Evolutionary conservation across 805 yeast species (phyloP).

Genomic region (Starmerella floris): DNA sequence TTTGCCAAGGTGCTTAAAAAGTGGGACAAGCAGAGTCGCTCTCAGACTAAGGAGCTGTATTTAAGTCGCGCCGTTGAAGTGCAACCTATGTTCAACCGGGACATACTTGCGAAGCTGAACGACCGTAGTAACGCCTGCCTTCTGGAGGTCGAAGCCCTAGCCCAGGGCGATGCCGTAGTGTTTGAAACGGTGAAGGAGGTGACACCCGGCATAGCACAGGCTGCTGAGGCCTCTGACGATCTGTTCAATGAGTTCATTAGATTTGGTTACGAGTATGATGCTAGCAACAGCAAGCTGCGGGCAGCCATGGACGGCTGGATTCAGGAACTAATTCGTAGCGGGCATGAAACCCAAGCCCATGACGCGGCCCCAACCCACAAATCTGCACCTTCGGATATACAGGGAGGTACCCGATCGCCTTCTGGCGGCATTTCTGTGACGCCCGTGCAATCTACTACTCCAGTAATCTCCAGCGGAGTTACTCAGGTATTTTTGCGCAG

Average conservation of each 20-base stretch:
- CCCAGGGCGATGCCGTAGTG: constrained; percentile 28
- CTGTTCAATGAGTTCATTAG: constrained; percentile 53
- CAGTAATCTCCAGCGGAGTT: constrained; percentile 24
- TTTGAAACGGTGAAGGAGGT: constrained; percentile 9
- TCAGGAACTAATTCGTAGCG: constrained; percentile 27
- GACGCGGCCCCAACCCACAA: not conserved
- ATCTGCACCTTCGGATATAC: not conserved
- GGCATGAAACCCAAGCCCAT: not conserved
- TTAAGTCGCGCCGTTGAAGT: constrained; percentile 86
- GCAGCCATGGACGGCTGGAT: constrained; percentile 35
- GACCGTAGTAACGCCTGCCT: constrained; percentile 43
- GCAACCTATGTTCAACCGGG: constrained; percentile 90
- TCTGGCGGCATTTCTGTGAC: not conserved
- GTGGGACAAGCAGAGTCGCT: constrained; percentile 95
- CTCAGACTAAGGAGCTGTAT: constrained; percentile 86
- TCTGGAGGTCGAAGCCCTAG: constrained; percentile 60
- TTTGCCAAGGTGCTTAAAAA: constrained; percentile 89
- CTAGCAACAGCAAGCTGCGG: constrained; percentile 23
- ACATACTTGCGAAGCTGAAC: constrained; percentile 69
- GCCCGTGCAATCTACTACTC: not conserved
- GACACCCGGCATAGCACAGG: constrained; percentile 6
- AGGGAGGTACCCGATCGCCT: not conserved
- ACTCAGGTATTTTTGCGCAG: constrained; percentile 64
- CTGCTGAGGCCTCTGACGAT: constrained; percentile 35
- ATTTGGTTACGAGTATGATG: constrained; percentile 24